Evolutionary conservation across 306 rosid genomes (phyloP).

Genomic region (Dryas drummondii): DNA sequence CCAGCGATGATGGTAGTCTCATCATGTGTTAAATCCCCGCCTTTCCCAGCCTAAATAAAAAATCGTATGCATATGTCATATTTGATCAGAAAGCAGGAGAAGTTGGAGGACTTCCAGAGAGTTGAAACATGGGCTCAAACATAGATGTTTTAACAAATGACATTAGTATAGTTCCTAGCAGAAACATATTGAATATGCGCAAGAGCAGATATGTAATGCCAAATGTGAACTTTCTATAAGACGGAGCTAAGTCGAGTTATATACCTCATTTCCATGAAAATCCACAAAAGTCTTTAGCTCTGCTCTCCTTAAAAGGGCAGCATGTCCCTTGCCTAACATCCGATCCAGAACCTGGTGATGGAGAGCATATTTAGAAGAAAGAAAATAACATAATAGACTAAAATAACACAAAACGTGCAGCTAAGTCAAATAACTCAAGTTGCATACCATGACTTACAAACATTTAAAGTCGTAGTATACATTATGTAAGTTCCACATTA

Average conservation of each 20-base stretch:
- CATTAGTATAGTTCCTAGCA: constrained; percentile 7
- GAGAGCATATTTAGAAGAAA: constrained; percentile 9
- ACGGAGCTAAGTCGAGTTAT: not conserved
- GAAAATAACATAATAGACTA: not conserved
- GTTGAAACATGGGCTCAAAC: constrained; percentile 7
- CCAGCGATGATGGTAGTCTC: constrained; percentile 97
- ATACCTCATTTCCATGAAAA: constrained; percentile 98
- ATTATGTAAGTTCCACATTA: constrained; percentile 21
- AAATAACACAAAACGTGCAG: not conserved
- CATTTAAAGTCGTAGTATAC: constrained; percentile 12
- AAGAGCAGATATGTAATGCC: constrained; percentile 3
- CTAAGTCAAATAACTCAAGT: not conserved
- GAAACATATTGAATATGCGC: not conserved
- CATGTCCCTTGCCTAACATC: constrained; percentile 97
- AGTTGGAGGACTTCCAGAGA: not conserved
- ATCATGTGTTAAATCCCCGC: constrained; percentile 96
- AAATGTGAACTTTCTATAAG: not conserved
- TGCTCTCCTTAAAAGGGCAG: constrained; percentile 90
- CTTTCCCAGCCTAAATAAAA: constrained; percentile 88
- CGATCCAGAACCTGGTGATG: constrained; percentile 74
- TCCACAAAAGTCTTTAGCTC: constrained; percentile 94
- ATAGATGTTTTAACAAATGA: constrained; percentile 2
- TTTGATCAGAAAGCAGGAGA: constrained; percentile 25
- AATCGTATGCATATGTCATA: constrained; percentile 19
- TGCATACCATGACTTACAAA: not conserved